phyloP scores from a whole-genome alignment of 129 eudicot genomes.

The Calendula officinalis region DNA sequence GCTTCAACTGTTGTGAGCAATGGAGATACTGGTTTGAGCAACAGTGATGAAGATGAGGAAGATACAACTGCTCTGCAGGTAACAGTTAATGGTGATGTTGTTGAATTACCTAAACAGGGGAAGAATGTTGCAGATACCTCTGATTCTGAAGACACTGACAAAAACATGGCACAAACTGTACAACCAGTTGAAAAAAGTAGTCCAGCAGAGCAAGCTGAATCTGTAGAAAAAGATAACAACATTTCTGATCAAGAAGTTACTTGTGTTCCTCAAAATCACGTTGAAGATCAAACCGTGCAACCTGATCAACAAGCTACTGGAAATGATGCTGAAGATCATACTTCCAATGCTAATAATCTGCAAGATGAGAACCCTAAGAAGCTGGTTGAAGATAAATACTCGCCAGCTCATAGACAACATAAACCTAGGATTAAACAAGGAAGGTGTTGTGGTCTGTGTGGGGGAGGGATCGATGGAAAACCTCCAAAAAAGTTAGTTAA shows the following conservation, averaged over 20 bases:
- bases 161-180: conserved; percentile 25
- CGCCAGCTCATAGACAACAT: conserved; percentile 30
- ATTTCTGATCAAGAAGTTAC: conserved; percentile 27
- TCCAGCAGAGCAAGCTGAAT: conserved; percentile 30
- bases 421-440: conserved; percentile 66
- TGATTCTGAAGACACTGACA: conserved; percentile 36
- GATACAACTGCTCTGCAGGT: conserved; percentile 31
- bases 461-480: conserved; percentile 87
- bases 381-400: conserved; percentile 25
- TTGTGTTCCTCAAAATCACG: background rate
- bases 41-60: conserved; percentile 36
- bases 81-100: conserved; percentile 31
- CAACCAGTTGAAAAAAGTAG: conserved; percentile 33
- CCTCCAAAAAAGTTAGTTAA: conserved; percentile 72
- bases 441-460: conserved; percentile 93
- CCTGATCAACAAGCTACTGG: conserved; percentile 30
- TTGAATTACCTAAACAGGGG: conserved; percentile 32
- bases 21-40: conserved; percentile 39
- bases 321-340: conserved; percentile 33
- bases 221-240: conserved; percentile 30
- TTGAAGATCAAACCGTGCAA: conserved; percentile 22
- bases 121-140: conserved; percentile 29
- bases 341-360: conserved; percentile 27
- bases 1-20: conserved; percentile 44
- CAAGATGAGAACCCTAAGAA: conserved; percentile 37